Base-by-base conservation (phyloP, 164 flowering plant genomes). In the Sextonia rubra region DNA sequence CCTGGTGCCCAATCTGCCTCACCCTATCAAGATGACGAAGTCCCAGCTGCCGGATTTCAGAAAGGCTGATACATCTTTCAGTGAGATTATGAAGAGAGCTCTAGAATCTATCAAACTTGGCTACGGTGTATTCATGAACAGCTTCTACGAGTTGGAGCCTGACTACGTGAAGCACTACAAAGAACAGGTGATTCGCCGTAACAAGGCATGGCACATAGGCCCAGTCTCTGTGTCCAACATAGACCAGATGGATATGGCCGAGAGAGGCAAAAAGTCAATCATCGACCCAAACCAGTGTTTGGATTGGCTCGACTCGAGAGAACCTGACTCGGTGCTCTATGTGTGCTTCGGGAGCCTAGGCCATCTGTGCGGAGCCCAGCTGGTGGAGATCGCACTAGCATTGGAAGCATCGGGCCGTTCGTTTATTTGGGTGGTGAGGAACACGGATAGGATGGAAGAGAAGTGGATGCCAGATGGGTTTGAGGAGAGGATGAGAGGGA, bases 141-240 rank as follows among this genome's bases (percentile, higher is more conserved):
- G 79, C 66, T 81, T 79, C 66, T 73, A 78, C 29, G 84, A 81
- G 60, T 29, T 85, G 73, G 87, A 83, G 71, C 67, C 73, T 0
- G 78, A 65, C 14, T 83, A 79, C 30, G 80, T 58, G 0, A 75
- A 73, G 0, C 66, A 67, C 58, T 81, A 61, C 47, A 78, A 27
- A 61, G 70, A 77, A 47, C 44, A 12, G 2, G 73, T 75, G 3
- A 66, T 12, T 17, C 8, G 9, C 1, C 5, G 44, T 32, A 32
- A 5, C 5, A 79, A 49, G 56, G 74, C 77, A 0, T 85, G 83
- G 83, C 71, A 72, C 48, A 25, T 83, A 2, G 87, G 85, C 18
- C 85, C 87, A 0, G 73, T 78, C 60, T 82, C 76, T 0, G 71
- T 79, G 8, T 61, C 68, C 65, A 61, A 78, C 44, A 32, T 5